A percentile compares a stretch with the other conserved stretches of the same genome.
Evolutionary conservation across 1,284 basidiomycete species (phyloP).

Genomic region (Chondrostereum purpureum): DNA sequence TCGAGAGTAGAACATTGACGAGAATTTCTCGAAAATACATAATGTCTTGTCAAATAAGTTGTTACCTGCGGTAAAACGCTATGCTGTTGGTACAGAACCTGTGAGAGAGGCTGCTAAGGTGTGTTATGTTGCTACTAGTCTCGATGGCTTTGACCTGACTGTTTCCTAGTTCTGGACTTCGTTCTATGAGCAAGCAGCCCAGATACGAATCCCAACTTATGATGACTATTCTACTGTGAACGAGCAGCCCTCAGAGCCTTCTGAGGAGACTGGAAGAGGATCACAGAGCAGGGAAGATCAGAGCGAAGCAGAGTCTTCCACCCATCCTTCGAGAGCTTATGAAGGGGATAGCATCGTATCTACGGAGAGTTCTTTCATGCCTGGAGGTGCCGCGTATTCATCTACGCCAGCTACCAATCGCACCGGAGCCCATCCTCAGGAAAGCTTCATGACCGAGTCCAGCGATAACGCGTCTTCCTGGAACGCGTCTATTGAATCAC

Average conservation of each 20-base stretch:
- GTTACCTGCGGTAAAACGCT: slow-evolving; percentile 84
- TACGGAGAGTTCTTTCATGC: slow-evolving; percentile 64
- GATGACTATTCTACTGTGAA: slow-evolving; percentile 56
- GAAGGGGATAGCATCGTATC: slow-evolving; percentile 36
- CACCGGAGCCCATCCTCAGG: slow-evolving; percentile 22
- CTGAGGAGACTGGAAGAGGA: slow-evolving; percentile 23
- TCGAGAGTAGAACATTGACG: slow-evolving; percentile 75
- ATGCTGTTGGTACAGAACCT: slow-evolving; percentile 80
- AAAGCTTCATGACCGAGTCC: slow-evolving; percentile 32
- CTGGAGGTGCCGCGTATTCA: slow-evolving; percentile 58
- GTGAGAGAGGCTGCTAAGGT: slow-evolving; percentile 87
- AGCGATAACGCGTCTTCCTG: slow-evolving; percentile 50
- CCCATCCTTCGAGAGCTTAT: slow-evolving; percentile 19
- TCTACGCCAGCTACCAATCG: slow-evolving; percentile 59
- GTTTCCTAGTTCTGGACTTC: slow-evolving; percentile 82
- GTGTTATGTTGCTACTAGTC: slow-evolving; percentile 6
- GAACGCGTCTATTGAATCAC: slow-evolving; percentile 67
- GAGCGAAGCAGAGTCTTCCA: slow-evolving; percentile 11
- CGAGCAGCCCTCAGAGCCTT: slow-evolving; percentile 34
- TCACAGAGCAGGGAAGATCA: too few relatives aligned
- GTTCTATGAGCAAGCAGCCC: slow-evolving; percentile 89
- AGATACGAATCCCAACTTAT: slow-evolving; percentile 71
- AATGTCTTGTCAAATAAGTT: slow-evolving; percentile 78
- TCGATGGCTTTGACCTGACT: neutral
- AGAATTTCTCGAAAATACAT: slow-evolving; percentile 88